These are phyloP conservation scores for Nothopassalora personata DNA, from an alignment of 2,329 filamentous ascomycete species.

Conservation along the genomic window DNA sequence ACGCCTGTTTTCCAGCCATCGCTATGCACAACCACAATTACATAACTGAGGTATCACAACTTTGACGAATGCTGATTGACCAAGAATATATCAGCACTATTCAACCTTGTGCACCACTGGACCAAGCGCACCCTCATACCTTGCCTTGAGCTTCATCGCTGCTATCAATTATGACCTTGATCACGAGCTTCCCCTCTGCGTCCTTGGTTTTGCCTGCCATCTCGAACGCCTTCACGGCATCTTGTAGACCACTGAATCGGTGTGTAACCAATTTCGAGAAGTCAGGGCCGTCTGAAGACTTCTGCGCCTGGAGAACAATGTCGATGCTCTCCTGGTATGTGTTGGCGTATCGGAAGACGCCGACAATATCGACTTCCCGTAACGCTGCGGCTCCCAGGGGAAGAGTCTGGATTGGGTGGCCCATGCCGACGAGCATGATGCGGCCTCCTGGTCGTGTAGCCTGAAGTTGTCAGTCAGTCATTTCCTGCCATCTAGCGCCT, in stretches of 20 bases:
- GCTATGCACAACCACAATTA: background rate
- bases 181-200: constrained; percentile 60
- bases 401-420: constrained; percentile 68
- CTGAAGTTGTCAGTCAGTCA: constrained; percentile 25
- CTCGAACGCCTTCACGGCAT: constrained; percentile 61
- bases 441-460: constrained; percentile 64
- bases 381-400: constrained; percentile 67
- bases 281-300: constrained; percentile 50
- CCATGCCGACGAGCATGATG: constrained; percentile 74
- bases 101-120: background rate
- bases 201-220: constrained; percentile 65
- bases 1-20: background rate
- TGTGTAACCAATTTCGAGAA: constrained; percentile 71
- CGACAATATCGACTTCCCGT: constrained; percentile 71
- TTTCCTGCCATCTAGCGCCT: background rate
- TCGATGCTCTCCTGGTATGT: constrained; percentile 67
- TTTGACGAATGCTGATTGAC: background rate
- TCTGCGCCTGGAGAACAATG: constrained; percentile 45
- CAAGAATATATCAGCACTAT: background rate
- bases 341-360: constrained; percentile 72
- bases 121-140: background rate
- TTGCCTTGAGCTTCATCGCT: constrained; percentile 5
- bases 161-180: constrained; percentile 61
- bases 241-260: constrained; percentile 59
- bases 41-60: background rate